Conservation (phyloP, 306 rosid species). For the Pyrus pyrifolia region DNA sequence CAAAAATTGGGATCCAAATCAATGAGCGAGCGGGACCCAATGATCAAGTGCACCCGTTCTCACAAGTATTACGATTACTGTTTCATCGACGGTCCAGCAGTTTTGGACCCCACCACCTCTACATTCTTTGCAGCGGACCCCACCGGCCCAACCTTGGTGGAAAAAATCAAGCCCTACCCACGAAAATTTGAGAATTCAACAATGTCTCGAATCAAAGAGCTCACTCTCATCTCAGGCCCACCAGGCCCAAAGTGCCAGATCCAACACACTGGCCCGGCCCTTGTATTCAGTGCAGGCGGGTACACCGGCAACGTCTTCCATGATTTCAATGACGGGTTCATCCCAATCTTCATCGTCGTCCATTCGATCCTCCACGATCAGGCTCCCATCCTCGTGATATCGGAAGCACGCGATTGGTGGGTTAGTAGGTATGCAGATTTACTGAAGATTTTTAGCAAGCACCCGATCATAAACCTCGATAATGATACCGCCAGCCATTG, state of each 20-base stretch:
- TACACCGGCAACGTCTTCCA: constrained; percentile 48
- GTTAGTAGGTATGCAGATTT: constrained; percentile 19
- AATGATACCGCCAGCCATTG: constrained; percentile 39
- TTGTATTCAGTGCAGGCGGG: constrained; percentile 36
- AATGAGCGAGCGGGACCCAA: background rate
- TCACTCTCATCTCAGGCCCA: constrained; percentile 30
- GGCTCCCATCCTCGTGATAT: constrained; percentile 25
- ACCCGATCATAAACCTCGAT: constrained; percentile 32
- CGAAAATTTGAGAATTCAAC: constrained; percentile 21
- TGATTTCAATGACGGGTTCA: constrained; percentile 42
- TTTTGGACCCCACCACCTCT: constrained; percentile 30
- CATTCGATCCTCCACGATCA: constrained; percentile 9
- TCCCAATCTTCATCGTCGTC: constrained; percentile 34
- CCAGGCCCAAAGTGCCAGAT: constrained; percentile 23
- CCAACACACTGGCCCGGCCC: constrained; percentile 22
- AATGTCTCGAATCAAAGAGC: constrained; percentile 23
- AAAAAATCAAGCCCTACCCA: constrained; percentile 36
- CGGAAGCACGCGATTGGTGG: constrained; percentile 46
- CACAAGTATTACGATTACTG: constrained; percentile 34
- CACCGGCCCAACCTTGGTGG: background rate
- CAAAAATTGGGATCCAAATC: background rate
- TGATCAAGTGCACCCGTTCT: constrained; percentile 30
- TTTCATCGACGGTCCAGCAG: constrained; percentile 23
- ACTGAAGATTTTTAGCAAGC: constrained; percentile 17
- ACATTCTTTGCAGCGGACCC: constrained; percentile 27